A percentile compares a stretch with the other conserved stretches of the same genome.
Evolutionary conservation across 129 eudicot genomes (phyloP).

Genomic region (Flaveria trinervia): DNA sequence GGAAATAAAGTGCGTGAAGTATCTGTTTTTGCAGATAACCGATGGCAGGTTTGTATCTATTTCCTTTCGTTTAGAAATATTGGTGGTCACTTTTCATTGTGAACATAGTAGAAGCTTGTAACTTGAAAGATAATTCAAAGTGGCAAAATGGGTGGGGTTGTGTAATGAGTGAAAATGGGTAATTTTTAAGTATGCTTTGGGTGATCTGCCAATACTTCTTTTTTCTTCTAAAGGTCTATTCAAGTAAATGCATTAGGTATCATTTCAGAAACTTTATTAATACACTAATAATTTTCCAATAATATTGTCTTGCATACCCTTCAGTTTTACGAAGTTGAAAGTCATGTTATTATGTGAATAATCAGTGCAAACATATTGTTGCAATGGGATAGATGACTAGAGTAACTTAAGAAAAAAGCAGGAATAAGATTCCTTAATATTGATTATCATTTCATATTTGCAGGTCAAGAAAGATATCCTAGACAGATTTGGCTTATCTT

Average conservation of each 20-base stretch:
- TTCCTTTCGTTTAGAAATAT: neutral
- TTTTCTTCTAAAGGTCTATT: neutral
- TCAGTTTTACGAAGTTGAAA: neutral
- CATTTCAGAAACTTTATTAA: too few species aligned
- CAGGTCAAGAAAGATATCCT: constrained; percentile 90
- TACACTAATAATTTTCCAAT: too few species aligned
- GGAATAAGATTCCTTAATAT: neutral
- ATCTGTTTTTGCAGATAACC: constrained; percentile 58
- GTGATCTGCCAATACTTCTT: neutral
- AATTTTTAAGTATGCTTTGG: too few species aligned
- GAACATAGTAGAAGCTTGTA: neutral
- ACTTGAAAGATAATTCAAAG: neutral
- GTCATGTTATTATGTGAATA: neutral
- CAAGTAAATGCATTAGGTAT: too few species aligned
- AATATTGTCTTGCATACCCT: neutral
- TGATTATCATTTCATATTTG: constrained; percentile 15
- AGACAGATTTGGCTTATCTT: constrained; percentile 53
- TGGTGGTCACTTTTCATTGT: neutral
- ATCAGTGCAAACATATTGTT: neutral
- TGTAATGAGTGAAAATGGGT: neutral
- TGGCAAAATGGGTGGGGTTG: neutral
- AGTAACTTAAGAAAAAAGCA: neutral
- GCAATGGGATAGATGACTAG: neutral
- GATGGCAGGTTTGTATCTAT: constrained; percentile 73
- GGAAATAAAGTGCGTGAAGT: constrained; percentile 82